phyloP scores from a whole-genome alignment of 1,284 basidiomycete species.

The Austropuccinia psidii region DNA sequence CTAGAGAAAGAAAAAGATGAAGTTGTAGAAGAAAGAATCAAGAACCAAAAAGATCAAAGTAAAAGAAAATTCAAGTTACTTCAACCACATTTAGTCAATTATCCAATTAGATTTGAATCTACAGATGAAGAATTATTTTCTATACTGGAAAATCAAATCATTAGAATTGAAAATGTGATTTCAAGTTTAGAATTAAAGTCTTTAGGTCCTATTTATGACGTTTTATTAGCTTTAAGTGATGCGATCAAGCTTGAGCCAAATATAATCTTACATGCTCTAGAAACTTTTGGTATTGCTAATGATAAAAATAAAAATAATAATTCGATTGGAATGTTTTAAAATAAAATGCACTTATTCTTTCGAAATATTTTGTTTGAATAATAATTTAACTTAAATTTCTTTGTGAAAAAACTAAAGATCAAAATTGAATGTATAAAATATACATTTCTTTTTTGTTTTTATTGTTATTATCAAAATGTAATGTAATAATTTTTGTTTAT shows the following conservation, averaged over 20 bases:
- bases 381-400: too few relatives aligned
- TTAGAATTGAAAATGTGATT: slow-evolving; percentile 73
- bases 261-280: slow-evolving; percentile 43
- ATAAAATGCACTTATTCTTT: too few relatives aligned
- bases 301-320: too few relatives aligned
- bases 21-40: background rate
- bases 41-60: background rate
- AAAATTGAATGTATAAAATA: too few relatives aligned
- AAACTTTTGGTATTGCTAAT: slow-evolving; percentile 40
- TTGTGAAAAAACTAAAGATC: too few relatives aligned
- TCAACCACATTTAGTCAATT: slow-evolving; percentile 61
- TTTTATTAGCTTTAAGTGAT: slow-evolving; percentile 48
- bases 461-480: too few relatives aligned
- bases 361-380: too few relatives aligned
- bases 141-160: slow-evolving; percentile 55
- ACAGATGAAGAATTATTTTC: slow-evolving; percentile 67
- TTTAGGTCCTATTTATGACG: slow-evolving; percentile 45
- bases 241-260: slow-evolving; percentile 42
- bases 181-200: slow-evolving; percentile 52
- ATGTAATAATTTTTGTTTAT: too few relatives aligned
- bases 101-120: slow-evolving; percentile 63
- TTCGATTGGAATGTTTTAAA: too few relatives aligned
- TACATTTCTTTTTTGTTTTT: too few relatives aligned
- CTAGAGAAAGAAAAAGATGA: too few relatives aligned
- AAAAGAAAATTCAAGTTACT: slow-evolving; percentile 42